Percentiles rank a stretch among this genome's conserved stretches.
These are phyloP conservation scores for Neurospora sp. DNA, from an alignment of 495 filamentous ascomycete genomes.

Conservation along the genomic window DNA sequence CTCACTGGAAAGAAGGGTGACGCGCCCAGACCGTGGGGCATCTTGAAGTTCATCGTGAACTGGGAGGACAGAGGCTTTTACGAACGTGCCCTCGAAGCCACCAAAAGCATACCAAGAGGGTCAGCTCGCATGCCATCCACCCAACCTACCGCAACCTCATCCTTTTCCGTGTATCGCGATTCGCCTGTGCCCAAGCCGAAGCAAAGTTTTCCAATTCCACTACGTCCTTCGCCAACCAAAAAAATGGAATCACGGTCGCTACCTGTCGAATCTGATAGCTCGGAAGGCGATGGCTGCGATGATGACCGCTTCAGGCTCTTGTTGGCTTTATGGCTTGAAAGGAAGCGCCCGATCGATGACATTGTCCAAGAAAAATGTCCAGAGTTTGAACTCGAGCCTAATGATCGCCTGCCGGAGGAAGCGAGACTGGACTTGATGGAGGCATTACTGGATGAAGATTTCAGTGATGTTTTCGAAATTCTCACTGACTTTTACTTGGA, in stretches of 20 bases:
- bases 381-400: background rate
- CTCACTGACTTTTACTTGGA: background rate
- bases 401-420: background rate
- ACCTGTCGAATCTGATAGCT: background rate
- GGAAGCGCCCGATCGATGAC: background rate
- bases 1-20: background rate
- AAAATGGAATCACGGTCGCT: background rate
- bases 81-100: background rate
- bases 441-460: background rate
- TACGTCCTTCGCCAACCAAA: background rate
- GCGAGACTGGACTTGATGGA: background rate
- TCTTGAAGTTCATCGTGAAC: background rate
- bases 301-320: background rate
- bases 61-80: background rate
- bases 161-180: conserved; percentile 33
- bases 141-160: conserved; percentile 27
- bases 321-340: background rate
- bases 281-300: background rate
- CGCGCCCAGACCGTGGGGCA: background rate
- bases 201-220: background rate
- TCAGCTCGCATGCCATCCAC: background rate
- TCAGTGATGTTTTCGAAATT: background rate
- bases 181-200: conserved; percentile 27
- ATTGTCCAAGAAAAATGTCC: background rate
- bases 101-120: background rate